A percentile compares a stretch with the other conserved stretches of the same genome.
Conservation (phyloP, 768 basidiomycete species). For the Galerina marginata region DNA sequence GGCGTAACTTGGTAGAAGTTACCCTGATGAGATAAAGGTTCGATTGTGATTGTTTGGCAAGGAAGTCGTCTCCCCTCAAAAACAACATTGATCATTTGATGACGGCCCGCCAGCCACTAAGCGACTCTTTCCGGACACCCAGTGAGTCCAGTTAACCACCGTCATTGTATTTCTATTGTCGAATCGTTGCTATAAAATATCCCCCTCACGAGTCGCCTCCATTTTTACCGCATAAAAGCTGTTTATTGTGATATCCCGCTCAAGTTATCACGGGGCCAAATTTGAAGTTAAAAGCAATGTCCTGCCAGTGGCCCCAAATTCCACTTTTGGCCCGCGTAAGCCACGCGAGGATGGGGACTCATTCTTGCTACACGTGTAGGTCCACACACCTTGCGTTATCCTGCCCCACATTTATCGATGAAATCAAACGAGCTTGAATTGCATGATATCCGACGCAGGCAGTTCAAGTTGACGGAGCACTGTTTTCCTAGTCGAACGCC, state of each 20-base stretch:
- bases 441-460: background rate
- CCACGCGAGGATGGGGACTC: too few species aligned
- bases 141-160: background rate
- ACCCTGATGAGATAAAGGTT: background rate
- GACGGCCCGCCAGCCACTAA: background rate
- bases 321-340: background rate
- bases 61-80: background rate
- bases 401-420: background rate
- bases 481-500: too few species aligned
- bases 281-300: background rate
- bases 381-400: background rate
- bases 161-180: conserved; percentile 2
- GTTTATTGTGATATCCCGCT: background rate
- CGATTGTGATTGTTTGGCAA: background rate
- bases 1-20: background rate
- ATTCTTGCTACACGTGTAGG: conserved; percentile 10
- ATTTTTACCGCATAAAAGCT: background rate
- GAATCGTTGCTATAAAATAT: background rate
- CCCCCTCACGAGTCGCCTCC: background rate
- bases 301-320: background rate
- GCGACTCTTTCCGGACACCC: background rate
- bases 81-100: background rate
- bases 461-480: background rate
- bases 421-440: background rate
- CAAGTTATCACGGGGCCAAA: background rate